Conservation (phyloP, 2,329 filamentous ascomycete species). For the Aspergillus pseudonomiae region DNA sequence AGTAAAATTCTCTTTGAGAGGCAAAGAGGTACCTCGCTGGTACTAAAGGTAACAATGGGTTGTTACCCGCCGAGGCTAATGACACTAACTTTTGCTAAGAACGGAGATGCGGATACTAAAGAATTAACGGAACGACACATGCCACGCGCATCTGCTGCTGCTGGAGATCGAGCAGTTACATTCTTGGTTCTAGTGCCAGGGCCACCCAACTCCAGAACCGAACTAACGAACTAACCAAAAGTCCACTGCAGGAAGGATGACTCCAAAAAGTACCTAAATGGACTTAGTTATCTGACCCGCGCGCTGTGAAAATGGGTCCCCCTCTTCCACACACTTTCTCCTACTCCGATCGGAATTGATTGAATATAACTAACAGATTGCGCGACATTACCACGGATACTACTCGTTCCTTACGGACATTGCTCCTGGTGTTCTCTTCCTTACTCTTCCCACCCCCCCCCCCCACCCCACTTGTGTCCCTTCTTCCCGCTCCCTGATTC, state of each 20-base stretch:
- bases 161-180: slow-evolving; percentile 1
- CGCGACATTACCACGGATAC: slow-evolving; percentile 16
- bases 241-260: slow-evolving; percentile 20
- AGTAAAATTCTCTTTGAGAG: not conserved
- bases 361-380: slow-evolving; percentile 25
- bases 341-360: slow-evolving; percentile 22
- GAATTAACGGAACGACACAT: slow-evolving; percentile 2
- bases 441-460: not conserved
- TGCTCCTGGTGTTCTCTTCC: slow-evolving; percentile 4
- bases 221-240: slow-evolving; percentile 10
- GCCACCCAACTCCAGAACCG: slow-evolving; percentile 7
- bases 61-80: slow-evolving; percentile 6
- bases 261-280: slow-evolving; percentile 17
- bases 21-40: no score
- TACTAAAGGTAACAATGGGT: not conserved
- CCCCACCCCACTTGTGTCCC: slow-evolving; percentile 8
- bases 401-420: slow-evolving; percentile 10
- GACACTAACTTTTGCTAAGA: slow-evolving; percentile 11
- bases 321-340: not conserved
- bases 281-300: slow-evolving; percentile 6
- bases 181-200: slow-evolving; percentile 11
- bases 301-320: slow-evolving; percentile 15
- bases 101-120: slow-evolving; percentile 2
- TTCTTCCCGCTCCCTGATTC: slow-evolving; percentile 4
- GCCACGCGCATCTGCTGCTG: slow-evolving; percentile 1